phyloP scores from a whole-genome alignment of 2,329 filamentous ascomycete genomes.

The Epicoccum nigrum region DNA sequence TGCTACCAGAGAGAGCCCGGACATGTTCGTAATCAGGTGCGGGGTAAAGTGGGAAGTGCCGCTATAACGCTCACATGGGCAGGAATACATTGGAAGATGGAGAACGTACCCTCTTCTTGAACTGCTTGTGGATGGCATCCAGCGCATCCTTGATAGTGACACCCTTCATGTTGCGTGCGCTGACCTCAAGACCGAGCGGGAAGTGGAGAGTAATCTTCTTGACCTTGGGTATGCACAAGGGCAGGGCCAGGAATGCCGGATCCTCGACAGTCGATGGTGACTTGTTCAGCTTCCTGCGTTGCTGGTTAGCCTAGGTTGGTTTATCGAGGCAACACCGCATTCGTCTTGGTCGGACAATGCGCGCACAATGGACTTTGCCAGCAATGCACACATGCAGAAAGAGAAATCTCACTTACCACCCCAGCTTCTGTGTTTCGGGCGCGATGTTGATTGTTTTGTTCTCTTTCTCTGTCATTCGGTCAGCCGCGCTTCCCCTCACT shows the following conservation, averaged over 20 bases:
- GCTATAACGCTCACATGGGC: not conserved
- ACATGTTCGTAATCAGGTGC: slow-evolving; percentile 1
- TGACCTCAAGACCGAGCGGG: slow-evolving; percentile 84
- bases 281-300: slow-evolving; percentile 86
- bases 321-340: not conserved
- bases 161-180: slow-evolving; percentile 88
- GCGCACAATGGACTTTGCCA: slow-evolving; percentile 2
- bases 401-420: slow-evolving; percentile 68
- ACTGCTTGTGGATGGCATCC: slow-evolving; percentile 94
- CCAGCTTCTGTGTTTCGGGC: slow-evolving; percentile 82
- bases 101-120: slow-evolving; percentile 86
- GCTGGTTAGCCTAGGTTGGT: slow-evolving; percentile 23
- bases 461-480: slow-evolving; percentile 68
- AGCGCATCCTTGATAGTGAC: slow-evolving; percentile 97
- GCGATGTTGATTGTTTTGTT: slow-evolving; percentile 74
- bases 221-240: slow-evolving; percentile 79
- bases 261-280: slow-evolving; percentile 81
- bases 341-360: not conserved
- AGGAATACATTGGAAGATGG: not conserved
- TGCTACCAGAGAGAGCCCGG: not conserved
- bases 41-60: slow-evolving; percentile 8
- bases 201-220: slow-evolving; percentile 96
- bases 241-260: slow-evolving; percentile 80
- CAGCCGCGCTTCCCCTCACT: slow-evolving; percentile 42
- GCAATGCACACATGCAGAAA: not conserved